phyloP scores from a whole-genome alignment of 2,329 filamentous ascomycete species.

The Claviceps purpurea region DNA sequence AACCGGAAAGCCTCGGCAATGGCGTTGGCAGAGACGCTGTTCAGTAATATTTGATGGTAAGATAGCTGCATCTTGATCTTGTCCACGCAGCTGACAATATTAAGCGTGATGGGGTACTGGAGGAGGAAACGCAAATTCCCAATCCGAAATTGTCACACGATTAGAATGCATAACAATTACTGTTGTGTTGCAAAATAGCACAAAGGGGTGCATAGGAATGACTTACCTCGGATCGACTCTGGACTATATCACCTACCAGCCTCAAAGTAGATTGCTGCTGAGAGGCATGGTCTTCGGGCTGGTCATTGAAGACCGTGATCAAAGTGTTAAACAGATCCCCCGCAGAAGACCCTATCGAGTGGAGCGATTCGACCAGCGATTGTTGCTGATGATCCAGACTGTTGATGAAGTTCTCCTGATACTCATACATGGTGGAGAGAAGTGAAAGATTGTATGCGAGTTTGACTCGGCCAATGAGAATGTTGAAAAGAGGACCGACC shows the following conservation, averaged over 20 bases:
- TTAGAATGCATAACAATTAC: too few relatives aligned
- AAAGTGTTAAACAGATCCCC: slow-evolving; percentile 18
- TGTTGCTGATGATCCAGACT: slow-evolving; percentile 35
- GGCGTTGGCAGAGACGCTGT: neutral
- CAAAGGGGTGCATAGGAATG: neutral
- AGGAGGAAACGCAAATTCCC: too few relatives aligned
- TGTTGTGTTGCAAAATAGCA: too few relatives aligned
- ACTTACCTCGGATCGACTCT: slow-evolving; percentile 1
- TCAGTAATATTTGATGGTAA: neutral
- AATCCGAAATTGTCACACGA: too few relatives aligned
- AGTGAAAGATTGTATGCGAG: slow-evolving; percentile 20
- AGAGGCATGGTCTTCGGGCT: slow-evolving; percentile 7
- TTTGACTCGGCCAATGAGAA: slow-evolving; percentile 25
- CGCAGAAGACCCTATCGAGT: slow-evolving; percentile 10
- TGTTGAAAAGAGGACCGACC: slow-evolving; percentile 40
- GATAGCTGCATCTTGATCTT: neutral
- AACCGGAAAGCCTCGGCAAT: neutral
- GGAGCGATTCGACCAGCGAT: slow-evolving; percentile 33
- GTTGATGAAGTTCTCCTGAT: slow-evolving; percentile 32
- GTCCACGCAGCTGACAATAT: neutral
- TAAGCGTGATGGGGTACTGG: neutral
- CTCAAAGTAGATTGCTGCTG: neutral
- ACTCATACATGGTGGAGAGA: neutral
- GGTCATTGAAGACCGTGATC: slow-evolving; percentile 13
- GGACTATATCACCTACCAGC: neutral